A percentile compares a stretch with the other conserved stretches of the same genome.
Evolutionary conservation across 495 filamentous ascomycete species (phyloP).

Genomic region (Penicillium cosmopolitanum): DNA sequence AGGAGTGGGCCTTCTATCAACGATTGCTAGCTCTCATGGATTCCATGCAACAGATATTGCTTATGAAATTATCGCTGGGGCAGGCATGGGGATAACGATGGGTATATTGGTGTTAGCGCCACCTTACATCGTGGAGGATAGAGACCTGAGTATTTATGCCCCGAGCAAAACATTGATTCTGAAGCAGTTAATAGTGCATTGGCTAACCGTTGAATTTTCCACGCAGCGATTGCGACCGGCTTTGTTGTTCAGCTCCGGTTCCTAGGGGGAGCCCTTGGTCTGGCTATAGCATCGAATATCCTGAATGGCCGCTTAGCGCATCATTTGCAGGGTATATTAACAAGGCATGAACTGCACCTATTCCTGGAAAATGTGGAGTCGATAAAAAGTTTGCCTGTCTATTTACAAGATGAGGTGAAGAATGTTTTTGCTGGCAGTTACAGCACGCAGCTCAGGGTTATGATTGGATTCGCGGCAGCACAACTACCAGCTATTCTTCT

Average conservation of each 20-base stretch:
- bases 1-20: constrained; percentile 53
- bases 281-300: constrained; percentile 46
- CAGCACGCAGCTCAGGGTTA: constrained; percentile 28
- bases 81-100: constrained; percentile 45
- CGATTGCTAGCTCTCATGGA: constrained; percentile 34
- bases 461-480: constrained; percentile 39
- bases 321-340: constrained; percentile 24
- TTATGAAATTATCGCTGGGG: constrained; percentile 57
- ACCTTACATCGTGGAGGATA: constrained; percentile 49
- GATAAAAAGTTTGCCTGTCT: constrained; percentile 14
- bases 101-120: constrained; percentile 55
- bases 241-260: constrained; percentile 59
- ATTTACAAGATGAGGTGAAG: constrained; percentile 21
- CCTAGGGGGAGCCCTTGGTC: constrained; percentile 59
- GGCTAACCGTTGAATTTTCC: neutral
- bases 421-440: constrained; percentile 28
- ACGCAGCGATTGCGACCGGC: constrained; percentile 55
- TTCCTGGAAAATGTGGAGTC: constrained; percentile 28
- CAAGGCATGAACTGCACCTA: constrained; percentile 26
- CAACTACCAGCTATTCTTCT: constrained; percentile 27
- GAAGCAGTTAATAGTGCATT: neutral
- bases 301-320: constrained; percentile 30
- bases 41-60: constrained; percentile 47
- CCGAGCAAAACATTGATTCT: neutral
- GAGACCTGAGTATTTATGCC: constrained; percentile 46